Evolutionary conservation across 208 protist species (phyloP).

Genomic region (Leishmania major): DNA sequence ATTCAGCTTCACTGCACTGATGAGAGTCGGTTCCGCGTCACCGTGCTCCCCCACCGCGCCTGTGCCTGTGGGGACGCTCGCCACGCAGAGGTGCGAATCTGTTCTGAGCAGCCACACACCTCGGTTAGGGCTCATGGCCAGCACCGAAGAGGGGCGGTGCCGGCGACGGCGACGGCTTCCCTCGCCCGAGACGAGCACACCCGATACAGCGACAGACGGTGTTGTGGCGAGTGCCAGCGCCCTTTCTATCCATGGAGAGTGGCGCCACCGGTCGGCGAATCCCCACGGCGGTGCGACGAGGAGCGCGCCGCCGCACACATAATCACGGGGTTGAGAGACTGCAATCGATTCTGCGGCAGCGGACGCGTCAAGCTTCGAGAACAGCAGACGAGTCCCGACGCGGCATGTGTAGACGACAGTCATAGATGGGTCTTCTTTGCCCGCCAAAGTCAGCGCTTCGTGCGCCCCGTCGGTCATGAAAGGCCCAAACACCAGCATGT

Average conservation of each 20-base stretch:
- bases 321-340: background rate
- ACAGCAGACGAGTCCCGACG: slow-evolving; percentile 16
- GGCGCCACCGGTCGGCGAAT: slow-evolving; percentile 25
- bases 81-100: slow-evolving; percentile 10
- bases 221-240: slow-evolving; percentile 4
- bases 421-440: background rate
- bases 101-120: slow-evolving; percentile 24
- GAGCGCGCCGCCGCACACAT: background rate
- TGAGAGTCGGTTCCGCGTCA: background rate
- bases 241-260: slow-evolving; percentile 21
- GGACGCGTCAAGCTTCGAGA: background rate
- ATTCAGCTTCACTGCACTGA: slow-evolving; percentile 3
- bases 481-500: slow-evolving; percentile 23
- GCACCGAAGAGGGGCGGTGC: slow-evolving; percentile 1
- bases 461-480: background rate
- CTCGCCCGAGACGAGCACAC: background rate
- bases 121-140: slow-evolving; percentile 26
- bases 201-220: background rate
- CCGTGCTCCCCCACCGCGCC: background rate
- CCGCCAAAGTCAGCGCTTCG: too few relatives aligned
- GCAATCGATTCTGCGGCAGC: background rate
- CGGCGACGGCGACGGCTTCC: slow-evolving; percentile 3
- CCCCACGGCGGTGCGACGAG: slow-evolving; percentile 29
- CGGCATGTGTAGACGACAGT: slow-evolving; percentile 18
- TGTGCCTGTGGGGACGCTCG: slow-evolving; percentile 9